Conservation (phyloP, 495 filamentous ascomycete species). For the Penicillium psychrofluorescens region DNA sequence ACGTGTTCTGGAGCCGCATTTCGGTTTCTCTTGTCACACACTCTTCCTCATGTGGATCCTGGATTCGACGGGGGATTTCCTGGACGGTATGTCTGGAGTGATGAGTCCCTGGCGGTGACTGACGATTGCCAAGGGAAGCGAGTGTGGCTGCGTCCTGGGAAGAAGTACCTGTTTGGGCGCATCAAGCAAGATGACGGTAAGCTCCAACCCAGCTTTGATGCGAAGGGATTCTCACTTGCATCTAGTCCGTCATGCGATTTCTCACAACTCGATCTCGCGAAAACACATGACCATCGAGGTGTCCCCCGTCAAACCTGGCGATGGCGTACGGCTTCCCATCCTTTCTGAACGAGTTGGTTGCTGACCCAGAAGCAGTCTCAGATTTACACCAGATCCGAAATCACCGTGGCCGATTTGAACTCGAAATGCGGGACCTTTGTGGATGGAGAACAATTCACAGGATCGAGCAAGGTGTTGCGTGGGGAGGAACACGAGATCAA, state of each 20-base stretch:
- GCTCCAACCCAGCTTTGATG: conserved; percentile 7
- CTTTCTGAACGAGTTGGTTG: not conserved
- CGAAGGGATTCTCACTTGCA: not conserved
- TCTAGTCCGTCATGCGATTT: conserved; percentile 50
- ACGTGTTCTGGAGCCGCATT: conserved; percentile 11
- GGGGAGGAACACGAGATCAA: conserved; percentile 56
- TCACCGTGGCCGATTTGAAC: conserved; percentile 60
- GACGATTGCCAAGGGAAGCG: conserved; percentile 48
- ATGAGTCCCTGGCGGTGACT: conserved; percentile 2
- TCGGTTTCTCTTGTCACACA: not conserved
- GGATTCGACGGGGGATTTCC: conserved; percentile 38
- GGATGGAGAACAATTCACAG: conserved; percentile 61
- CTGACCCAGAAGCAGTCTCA: conserved; percentile 28
- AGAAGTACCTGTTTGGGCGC: conserved; percentile 73
- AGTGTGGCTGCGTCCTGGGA: conserved; percentile 77
- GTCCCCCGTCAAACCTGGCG: conserved; percentile 53
- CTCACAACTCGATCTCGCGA: conserved; percentile 74
- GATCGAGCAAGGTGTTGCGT: conserved; percentile 41
- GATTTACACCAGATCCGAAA: conserved; percentile 52
- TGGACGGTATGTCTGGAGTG: conserved; percentile 21
- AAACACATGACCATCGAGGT: conserved; percentile 80
- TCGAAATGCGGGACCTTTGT: conserved; percentile 76
- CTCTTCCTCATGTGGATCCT: conserved; percentile 37
- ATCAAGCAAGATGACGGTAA: conserved; percentile 43
- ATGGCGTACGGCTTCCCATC: conserved; percentile 50